A percentile compares a stretch with the other conserved stretches of the same genome.
phyloP scores from a whole-genome alignment of 2,329 filamentous ascomycete genomes.

The Penicillium polonicum region DNA sequence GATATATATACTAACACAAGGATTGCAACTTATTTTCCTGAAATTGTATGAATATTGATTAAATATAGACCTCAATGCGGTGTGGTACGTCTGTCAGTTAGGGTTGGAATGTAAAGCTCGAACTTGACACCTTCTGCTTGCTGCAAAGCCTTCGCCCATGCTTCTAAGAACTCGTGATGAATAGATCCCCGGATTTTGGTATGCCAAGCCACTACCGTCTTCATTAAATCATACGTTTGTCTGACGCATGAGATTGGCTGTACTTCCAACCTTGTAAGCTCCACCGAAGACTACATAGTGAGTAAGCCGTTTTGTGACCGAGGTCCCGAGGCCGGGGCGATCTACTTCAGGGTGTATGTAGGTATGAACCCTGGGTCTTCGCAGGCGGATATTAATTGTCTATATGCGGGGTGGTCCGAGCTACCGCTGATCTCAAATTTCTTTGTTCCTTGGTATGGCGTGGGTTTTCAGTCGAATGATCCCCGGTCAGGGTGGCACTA shows the following conservation, averaged over 20 bases:
- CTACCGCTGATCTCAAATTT: not conserved
- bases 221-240: not conserved
- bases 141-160: not conserved
- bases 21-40: not conserved
- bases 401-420: slow-evolving; percentile 1
- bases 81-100: not conserved
- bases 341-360: not conserved
- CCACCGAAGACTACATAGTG: not conserved
- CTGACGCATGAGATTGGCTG: not conserved
- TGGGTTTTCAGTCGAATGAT: not conserved
- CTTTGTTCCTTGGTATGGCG: not conserved
- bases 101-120: not conserved
- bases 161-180: not conserved
- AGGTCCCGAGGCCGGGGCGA: not conserved
- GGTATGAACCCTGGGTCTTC: not conserved
- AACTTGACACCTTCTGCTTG: not conserved
- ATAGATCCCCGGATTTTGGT: not conserved
- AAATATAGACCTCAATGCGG: not conserved
- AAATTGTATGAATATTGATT: not conserved
- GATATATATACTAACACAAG: not conserved
- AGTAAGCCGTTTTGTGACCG: no score
- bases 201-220: not conserved
- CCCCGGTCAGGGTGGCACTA: not conserved
- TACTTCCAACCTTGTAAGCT: not conserved
- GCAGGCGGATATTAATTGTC: not conserved